Percentiles rank a stretch among this genome's conserved stretches.
These are phyloP conservation scores for Auriscalpium orientale DNA, from an alignment of 768 basidiomycete genomes.

Conservation along the genomic window DNA sequence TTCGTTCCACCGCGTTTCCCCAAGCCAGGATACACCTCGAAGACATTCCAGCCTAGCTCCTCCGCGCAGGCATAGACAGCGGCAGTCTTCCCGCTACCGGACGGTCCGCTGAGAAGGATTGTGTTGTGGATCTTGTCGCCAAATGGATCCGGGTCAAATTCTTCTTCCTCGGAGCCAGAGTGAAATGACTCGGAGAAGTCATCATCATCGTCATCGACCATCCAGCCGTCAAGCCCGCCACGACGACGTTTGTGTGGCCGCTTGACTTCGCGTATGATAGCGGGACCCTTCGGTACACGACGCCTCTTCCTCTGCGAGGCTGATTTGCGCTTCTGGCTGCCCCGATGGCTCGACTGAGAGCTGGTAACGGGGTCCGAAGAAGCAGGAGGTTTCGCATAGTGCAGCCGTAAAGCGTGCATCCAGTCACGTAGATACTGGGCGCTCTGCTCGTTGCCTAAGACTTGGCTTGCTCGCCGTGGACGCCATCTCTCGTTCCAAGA, in stretches of 20 bases:
- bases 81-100: slow-evolving; percentile 86
- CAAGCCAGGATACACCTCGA: slow-evolving; percentile 94
- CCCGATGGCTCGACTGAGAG: slow-evolving; percentile 2
- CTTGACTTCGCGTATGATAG: slow-evolving; percentile 14
- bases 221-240: slow-evolving; percentile 9
- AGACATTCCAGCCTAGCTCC: slow-evolving; percentile 93
- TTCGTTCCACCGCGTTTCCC: slow-evolving; percentile 80
- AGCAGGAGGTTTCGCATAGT: slow-evolving; percentile 26
- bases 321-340: background rate
- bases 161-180: background rate
- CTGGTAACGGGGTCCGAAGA: background rate
- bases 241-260: slow-evolving; percentile 8
- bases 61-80: slow-evolving; percentile 90
- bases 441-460: slow-evolving; percentile 69
- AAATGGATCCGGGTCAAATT: slow-evolving; percentile 18
- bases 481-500: slow-evolving; percentile 73
- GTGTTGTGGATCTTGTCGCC: slow-evolving; percentile 66
- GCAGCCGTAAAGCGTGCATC: slow-evolving; percentile 64
- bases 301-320: slow-evolving; percentile 6
- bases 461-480: slow-evolving; percentile 63
- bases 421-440: slow-evolving; percentile 72
- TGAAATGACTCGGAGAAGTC: background rate
- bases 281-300: slow-evolving; percentile 4
- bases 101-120: slow-evolving; percentile 76
- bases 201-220: slow-evolving; percentile 11